Evolutionary conservation across 805 yeast genomes (phyloP), one percentile per base, ranked within the genome.

Genomic region (Groenewaldozyma tartarivorans): DNA sequence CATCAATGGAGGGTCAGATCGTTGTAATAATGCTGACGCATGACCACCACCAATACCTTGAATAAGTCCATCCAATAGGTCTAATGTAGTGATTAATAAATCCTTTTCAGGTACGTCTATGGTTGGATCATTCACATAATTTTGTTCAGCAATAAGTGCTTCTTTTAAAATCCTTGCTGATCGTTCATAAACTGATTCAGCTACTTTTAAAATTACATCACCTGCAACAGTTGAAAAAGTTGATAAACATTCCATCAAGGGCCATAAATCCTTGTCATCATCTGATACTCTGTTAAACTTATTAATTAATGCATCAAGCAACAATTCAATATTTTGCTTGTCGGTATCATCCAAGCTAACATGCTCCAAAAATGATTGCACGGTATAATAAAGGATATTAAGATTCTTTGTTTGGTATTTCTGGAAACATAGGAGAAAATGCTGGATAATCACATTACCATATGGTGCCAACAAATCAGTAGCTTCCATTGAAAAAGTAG

Each of bases 221-320:
- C 95, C 94, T 45, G 88, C 63, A 2, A 87, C 74, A 1, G 95
- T 87, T 9, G 96, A 94, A 26, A 92, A 82, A 16, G 87, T 76
- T 3, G 96, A 84, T 74, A 92, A 72, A 62, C 97, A 88, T 60
- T 90, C 97, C 45, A 92, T 64, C 48, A 92, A 67, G 4, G 96
- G 94, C 90, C 96, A 86, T 48, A 90, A 62, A 51, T 79, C 95
- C 41, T 75, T 74, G 58, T 90, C 96, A 41, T 77, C 77, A 56
- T 92, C 96, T 13, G 67, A 64, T 38, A 87, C 61, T 31, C 60
- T 51, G 42, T 79, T 77, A 98, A 98, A 92, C 61, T 84, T 82
- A 11, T 64, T 68, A 38, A 90, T 72, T 43, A 92, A 67, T 20
- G 95, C 94, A 4, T 95, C 95, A 49, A 92, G 64, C 16, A 92